phyloP scores from a whole-genome alignment of 208 protist species.

The Acanthamoeba divionensis region DNA sequence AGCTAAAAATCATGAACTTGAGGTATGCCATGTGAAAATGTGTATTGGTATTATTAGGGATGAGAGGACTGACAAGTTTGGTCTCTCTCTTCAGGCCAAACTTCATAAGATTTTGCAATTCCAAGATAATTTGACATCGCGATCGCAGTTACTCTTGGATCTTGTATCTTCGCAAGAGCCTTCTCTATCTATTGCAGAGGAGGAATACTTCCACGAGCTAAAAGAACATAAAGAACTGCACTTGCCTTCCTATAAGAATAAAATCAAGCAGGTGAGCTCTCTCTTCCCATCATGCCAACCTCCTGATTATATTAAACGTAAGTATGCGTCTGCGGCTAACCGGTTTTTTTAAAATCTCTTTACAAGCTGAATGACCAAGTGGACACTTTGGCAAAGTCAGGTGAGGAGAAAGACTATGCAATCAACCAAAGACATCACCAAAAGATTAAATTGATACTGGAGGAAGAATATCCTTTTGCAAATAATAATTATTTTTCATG shows the following conservation, averaged over 20 bases:
- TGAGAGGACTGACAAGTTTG: neutral
- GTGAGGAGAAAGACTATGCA: neutral
- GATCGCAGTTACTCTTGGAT: constrained; percentile 3
- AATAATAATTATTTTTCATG: neutral
- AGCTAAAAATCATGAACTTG: no score
- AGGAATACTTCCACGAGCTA: constrained; percentile 28
- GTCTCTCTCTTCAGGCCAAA: neutral
- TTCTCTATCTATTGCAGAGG: constrained; percentile 12
- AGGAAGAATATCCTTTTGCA: constrained; percentile 49
- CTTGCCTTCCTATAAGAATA: neutral
- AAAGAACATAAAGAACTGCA: neutral
- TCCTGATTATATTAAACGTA: no score
- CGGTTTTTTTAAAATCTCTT: no score
- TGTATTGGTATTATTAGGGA: no score
- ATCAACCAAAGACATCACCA: constrained; percentile 32
- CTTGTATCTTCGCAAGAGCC: neutral
- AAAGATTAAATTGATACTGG: constrained; percentile 36
- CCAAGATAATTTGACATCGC: neutral
- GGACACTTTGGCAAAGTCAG: no score
- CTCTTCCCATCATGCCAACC: no score
- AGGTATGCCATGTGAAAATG: no score
- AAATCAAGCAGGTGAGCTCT: neutral
- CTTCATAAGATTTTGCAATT: neutral
- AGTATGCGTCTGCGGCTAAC: no score
- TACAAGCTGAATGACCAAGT: no score